These are phyloP conservation scores for Ophiocordyceps polyrhachis-furcata DNA, from an alignment of 2,329 filamentous ascomycete species.

Conservation along the genomic window DNA sequence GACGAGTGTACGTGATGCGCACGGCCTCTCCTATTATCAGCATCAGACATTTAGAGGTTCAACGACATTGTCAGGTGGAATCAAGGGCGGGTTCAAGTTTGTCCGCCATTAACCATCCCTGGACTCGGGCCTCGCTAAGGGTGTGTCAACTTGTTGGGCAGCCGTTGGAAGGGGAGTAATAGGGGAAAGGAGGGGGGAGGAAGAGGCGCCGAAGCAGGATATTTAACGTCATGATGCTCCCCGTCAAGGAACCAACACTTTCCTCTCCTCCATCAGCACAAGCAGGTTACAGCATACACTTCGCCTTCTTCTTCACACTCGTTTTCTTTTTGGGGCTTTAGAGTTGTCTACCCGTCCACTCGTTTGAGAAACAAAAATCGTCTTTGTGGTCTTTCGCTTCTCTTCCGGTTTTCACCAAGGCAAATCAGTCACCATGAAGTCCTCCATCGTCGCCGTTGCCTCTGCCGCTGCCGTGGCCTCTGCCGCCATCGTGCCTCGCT, in stretches of 20 bases:
- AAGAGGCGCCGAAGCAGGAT: background rate
- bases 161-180: background rate
- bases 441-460: slow-evolving; percentile 6
- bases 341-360: slow-evolving; percentile 6
- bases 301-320: slow-evolving; percentile 2
- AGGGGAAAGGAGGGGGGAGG: background rate
- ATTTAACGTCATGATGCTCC: slow-evolving; percentile 7
- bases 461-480: slow-evolving; percentile 4
- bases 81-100: slow-evolving; percentile 1
- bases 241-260: slow-evolving; percentile 1
- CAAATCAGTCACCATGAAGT: slow-evolving; percentile 8
- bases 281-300: slow-evolving; percentile 2
- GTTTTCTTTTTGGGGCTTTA: slow-evolving; percentile 6
- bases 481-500: slow-evolving; percentile 4
- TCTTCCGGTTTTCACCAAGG: background rate
- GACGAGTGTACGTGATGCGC: too few species aligned
- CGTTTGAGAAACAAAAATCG: slow-evolving; percentile 2
- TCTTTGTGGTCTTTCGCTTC: background rate
- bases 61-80: background rate
- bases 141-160: background rate
- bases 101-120: slow-evolving; percentile 2
- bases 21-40: too few species aligned
- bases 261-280: slow-evolving; percentile 2
- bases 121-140: background rate
- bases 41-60: background rate